These are phyloP conservation scores for Penicillium robsamsonii DNA, from an alignment of 495 filamentous ascomycete species.

Conservation along the genomic window DNA sequence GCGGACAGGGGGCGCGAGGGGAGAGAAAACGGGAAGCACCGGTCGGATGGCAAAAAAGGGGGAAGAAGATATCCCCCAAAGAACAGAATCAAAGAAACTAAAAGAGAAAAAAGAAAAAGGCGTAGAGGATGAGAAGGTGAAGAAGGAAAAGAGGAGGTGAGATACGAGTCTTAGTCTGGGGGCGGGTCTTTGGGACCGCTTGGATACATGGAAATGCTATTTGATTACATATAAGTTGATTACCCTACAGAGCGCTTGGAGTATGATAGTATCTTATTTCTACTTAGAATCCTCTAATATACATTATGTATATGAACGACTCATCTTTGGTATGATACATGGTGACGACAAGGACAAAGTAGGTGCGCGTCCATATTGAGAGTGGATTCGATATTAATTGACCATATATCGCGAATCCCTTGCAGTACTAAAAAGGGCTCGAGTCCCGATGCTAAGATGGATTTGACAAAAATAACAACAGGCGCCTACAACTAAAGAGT, in stretches of 20 bases:
- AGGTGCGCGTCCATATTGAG: not conserved
- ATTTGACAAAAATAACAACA: not conserved
- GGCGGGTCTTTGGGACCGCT: constrained; percentile 7
- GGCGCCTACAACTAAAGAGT: not conserved
- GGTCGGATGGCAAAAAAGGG: constrained; percentile 13
- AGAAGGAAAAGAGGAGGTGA: constrained; percentile 17
- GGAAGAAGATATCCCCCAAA: constrained; percentile 7
- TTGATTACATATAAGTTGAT: not conserved
- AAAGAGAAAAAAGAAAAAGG: constrained; percentile 10
- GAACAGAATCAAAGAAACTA: constrained; percentile 17
- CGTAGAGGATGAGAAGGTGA: constrained; percentile 7
- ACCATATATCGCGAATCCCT: constrained; percentile 5
- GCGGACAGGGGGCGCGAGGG: constrained; percentile 57
- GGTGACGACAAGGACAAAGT: not conserved
- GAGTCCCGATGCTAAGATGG: not conserved
- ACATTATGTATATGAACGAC: too few relatives aligned
- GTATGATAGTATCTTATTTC: too few relatives aligned
- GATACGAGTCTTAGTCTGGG: constrained; percentile 27
- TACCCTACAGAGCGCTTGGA: too few relatives aligned
- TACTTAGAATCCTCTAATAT: too few relatives aligned
- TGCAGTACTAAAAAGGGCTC: constrained; percentile 4
- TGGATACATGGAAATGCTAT: not conserved
- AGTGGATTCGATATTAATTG: constrained; percentile 7
- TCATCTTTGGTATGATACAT: constrained; percentile 1
- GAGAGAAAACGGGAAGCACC: constrained; percentile 49